Base-by-base conservation (phyloP, 2,329 filamentous ascomycete species). In the Beauveria australis region DNA sequence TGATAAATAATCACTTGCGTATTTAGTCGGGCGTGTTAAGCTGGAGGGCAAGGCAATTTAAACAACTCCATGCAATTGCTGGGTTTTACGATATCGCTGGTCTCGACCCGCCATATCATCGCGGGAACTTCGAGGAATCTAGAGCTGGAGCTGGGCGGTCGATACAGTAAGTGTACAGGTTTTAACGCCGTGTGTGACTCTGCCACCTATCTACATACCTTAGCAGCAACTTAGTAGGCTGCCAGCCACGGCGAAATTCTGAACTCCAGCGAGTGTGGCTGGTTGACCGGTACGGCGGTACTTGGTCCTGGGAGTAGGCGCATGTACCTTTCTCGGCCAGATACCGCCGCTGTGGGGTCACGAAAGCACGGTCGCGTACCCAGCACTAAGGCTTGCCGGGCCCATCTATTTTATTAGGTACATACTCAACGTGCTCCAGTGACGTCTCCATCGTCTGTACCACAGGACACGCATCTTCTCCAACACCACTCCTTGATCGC, bases 391-490 rank as follows among this genome's bases (percentile, higher is more conserved):
- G 30, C 30, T 12, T 33, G 14, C 41, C n/a, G 18, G 19, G 28
- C 37, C 59, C 24, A 19, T 26, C 22, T 33, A 5, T 33, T 14
- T 33, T 14, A 30, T 5, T 33, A 33, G 30, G 12, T 33, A 33
- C 30, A 33, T 33, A 33, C 59, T 44, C 44, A 43, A 61, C 53
- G 59, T 56, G 59, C 53, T 49, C 44, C 5, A 59, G 51, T 61
- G 59, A 61, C 59, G 53, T 56, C 59, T 56, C 59, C 46, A 51
- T 49, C 44, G 19, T 28, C 18, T 22, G 12, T 43, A 41, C 4
- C 40, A 61, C 43, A 53, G 57, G 57, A 51, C 59, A 55, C 52
- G 37, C 30, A 51, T 41, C 52, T 49, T 46, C 44, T 55, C 44
- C 59, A 56, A 61, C 18, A 51, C 22, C 28, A 51, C 44, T 48